Base-by-base conservation (phyloP, 768 basidiomycete species). In the Mycena galopus region DNA sequence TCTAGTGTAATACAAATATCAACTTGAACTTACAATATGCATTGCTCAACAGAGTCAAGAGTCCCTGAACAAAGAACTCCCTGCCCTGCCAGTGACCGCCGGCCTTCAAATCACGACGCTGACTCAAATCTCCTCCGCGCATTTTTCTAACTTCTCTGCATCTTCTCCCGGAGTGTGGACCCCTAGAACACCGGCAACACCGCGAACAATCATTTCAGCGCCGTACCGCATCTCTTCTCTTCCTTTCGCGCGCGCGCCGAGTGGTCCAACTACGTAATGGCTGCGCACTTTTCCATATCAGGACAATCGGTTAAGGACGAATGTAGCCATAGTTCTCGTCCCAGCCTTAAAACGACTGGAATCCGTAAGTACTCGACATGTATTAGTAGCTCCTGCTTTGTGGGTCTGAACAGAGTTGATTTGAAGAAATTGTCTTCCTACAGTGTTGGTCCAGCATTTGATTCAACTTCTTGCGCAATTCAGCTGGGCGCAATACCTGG, bases 31-130 rank as follows among this genome's bases (percentile, higher is more conserved):
- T n/a, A 19, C 10, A n/a, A n/a, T 32, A 21, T 1, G 14, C 47
- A n/a, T 29, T 5, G 10, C 23, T 62, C 32, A 23, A 12, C 32
- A 72, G 71, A 67, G 71, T 42, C 55, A 67, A 0, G 64, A 39
- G 2, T 72, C 71, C 32, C 12, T 72, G 3, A 67, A 35, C 44
- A 72, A 72, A 14, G 65, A 72, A 2, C 71, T 72, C 23, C 65
- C 71, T 4, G 58, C 71, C 19, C 44, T 72, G 30, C 71, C 71
- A 12, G 5, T 9, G 33, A 61, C 27, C 7, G 30, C 56, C 30
- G 19, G 16, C 12, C 35, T 23, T 57, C 65, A 56, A 21, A 61
- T 44, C 39, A 6, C 23, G 12, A 44, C 19, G 10, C 9, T 11
- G 16, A 35, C 33, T 12, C 42, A 62, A 21, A n/a, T 47, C 29